These are phyloP conservation scores for Dendrobium nobile DNA, from an alignment of 106 monocot species.

Conservation along the genomic window DNA sequence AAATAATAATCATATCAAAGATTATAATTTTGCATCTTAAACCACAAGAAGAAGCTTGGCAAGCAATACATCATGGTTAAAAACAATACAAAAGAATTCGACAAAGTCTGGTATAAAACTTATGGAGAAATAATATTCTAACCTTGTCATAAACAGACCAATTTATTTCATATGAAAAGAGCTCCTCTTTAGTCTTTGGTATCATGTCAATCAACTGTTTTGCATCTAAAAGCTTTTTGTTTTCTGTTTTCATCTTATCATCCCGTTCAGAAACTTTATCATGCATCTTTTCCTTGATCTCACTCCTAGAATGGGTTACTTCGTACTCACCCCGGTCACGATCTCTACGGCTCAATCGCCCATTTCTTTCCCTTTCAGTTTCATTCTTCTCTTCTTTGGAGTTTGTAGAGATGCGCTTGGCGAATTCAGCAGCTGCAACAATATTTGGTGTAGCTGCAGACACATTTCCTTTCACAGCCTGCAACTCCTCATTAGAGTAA, in stretches of 20 bases:
- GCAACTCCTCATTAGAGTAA: conserved; percentile 87
- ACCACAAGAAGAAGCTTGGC: background rate
- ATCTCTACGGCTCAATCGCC: conserved; percentile 46
- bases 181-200: conserved; percentile 91
- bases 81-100: background rate
- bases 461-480: conserved; percentile 46
- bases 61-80: background rate
- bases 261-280: conserved; percentile 47
- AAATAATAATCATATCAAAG: background rate
- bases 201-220: conserved; percentile 99
- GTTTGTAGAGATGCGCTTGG: conserved; percentile 66
- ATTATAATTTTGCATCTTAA: background rate
- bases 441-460: conserved; percentile 46
- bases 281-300: conserved; percentile 48
- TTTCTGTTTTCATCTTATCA: conserved; percentile 59
- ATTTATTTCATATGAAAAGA: conserved; percentile 85
- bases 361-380: conserved; percentile 48
- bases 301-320: conserved; percentile 25
- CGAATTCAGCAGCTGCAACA: conserved; percentile 86
- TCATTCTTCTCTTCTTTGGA: conserved; percentile 70
- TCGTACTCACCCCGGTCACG: conserved; percentile 43
- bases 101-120: background rate
- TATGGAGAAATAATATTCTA: conserved; percentile 2
- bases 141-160: conserved; percentile 96
- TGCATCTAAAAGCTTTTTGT: conserved; percentile 87